Conservation (phyloP, 1,284 basidiomycete genomes). For the Marasmius sp. region DNA sequence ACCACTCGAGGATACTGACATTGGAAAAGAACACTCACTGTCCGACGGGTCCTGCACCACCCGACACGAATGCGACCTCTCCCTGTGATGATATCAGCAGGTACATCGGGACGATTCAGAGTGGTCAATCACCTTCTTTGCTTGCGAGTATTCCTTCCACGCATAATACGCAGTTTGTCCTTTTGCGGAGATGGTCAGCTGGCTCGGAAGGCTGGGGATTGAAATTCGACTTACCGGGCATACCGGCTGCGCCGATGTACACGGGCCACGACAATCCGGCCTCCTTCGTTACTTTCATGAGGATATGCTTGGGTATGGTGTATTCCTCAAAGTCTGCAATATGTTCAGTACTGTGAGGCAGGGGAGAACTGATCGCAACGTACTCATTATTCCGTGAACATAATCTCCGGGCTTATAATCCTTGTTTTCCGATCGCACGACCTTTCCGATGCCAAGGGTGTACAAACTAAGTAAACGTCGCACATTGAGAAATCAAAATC, state of each 20-base stretch:
- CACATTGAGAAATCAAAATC: background rate
- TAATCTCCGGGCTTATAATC: conserved; percentile 23
- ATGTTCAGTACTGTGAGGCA: no score
- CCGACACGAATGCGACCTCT: conserved; percentile 53
- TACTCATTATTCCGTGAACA: conserved; percentile 19
- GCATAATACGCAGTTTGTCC: conserved; percentile 29
- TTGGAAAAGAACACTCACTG: conserved; percentile 29
- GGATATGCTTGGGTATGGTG: background rate
- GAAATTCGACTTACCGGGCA: conserved; percentile 30
- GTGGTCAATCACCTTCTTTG: conserved; percentile 27
- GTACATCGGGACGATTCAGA: background rate
- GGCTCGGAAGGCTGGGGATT: background rate
- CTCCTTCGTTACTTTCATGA: conserved; percentile 29
- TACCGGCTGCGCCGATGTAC: conserved; percentile 50
- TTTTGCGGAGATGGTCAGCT: background rate
- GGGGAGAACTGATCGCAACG: background rate
- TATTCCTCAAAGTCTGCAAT: conserved; percentile 24
- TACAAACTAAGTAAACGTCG: conserved; percentile 5
- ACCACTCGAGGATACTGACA: background rate
- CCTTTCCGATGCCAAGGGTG: conserved; percentile 23
- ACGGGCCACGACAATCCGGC: conserved; percentile 42
- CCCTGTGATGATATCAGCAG: conserved; percentile 30
- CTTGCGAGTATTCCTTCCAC: conserved; percentile 33
- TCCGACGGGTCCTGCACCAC: conserved; percentile 41
- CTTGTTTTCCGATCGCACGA: conserved; percentile 28